Evolutionary conservation across 495 filamentous ascomycete species (phyloP).

Genomic region (Pseudotulostoma volvatum): DNA sequence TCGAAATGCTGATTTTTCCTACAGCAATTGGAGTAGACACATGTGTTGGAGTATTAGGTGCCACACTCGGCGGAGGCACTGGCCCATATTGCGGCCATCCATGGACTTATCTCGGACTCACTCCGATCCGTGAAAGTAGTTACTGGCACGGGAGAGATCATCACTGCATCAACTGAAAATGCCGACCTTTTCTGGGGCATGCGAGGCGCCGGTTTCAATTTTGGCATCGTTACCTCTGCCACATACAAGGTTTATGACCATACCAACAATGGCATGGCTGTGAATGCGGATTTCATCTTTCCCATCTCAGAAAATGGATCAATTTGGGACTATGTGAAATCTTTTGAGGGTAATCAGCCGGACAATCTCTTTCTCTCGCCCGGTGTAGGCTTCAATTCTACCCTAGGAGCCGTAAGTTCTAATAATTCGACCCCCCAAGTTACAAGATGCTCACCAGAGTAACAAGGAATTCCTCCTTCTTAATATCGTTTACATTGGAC

Average conservation of each 20-base stretch:
- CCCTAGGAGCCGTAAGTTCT: no score
- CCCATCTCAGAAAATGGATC: constrained; percentile 6
- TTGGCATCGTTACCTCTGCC: constrained; percentile 30
- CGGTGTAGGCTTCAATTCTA: constrained; percentile 1
- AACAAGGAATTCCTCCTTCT: constrained; percentile 1
- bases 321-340: constrained; percentile 12
- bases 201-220: constrained; percentile 27
- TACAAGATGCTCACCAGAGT: no score
- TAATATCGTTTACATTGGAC: constrained; percentile 1
- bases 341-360: constrained; percentile 11
- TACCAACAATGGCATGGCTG: constrained; percentile 13
- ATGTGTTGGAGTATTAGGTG: constrained; percentile 18
- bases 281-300: constrained; percentile 16
- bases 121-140: constrained; percentile 18
- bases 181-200: constrained; percentile 23
- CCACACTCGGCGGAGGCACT: constrained; percentile 25
- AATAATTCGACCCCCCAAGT: no score
- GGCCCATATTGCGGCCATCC: constrained; percentile 17
- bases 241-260: constrained; percentile 16
- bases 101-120: constrained; percentile 21
- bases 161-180: constrained; percentile 20
- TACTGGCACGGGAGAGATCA: constrained; percentile 15
- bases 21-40: constrained; percentile 12
- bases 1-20: constrained; percentile 1
- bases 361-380: constrained; percentile 8